Evolutionary conservation across 257 asterid genomes (phyloP).

Genomic region (Solanum microdontum): DNA sequence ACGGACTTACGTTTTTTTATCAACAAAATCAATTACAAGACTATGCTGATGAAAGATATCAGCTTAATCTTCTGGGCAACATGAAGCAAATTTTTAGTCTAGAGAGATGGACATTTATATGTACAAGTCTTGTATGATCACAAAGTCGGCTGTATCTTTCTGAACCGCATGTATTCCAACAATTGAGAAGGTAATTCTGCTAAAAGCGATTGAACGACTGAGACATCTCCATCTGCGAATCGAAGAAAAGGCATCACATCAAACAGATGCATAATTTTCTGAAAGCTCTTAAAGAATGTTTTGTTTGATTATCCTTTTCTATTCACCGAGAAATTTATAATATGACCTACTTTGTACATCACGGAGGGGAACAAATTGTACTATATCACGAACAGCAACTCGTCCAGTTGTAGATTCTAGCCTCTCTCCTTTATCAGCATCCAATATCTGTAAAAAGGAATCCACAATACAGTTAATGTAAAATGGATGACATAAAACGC

Average conservation of each 20-base stretch:
- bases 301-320: neutral
- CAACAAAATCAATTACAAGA: slow-evolving; percentile 14
- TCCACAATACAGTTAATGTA: slow-evolving; percentile 1
- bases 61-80: slow-evolving; percentile 14
- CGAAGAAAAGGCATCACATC: neutral
- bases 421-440: slow-evolving; percentile 87
- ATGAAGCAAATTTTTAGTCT: neutral
- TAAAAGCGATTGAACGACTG: slow-evolving; percentile 75
- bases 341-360: slow-evolving; percentile 67
- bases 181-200: slow-evolving; percentile 96
- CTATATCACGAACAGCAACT: slow-evolving; percentile 91
- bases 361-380: slow-evolving; percentile 89
- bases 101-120: slow-evolving; percentile 15
- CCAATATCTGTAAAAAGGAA: slow-evolving; percentile 44
- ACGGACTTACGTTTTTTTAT: neutral
- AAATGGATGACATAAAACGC: neutral
- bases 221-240: slow-evolving; percentile 61
- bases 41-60: slow-evolving; percentile 1
- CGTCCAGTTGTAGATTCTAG: slow-evolving; percentile 84
- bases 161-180: slow-evolving; percentile 58
- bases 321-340: neutral
- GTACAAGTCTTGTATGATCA: slow-evolving; percentile 32
- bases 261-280: neutral
- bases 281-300: neutral
- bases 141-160: slow-evolving; percentile 52